These are phyloP conservation scores for Lepidium aucheri DNA, from an alignment of 345 rosid species.

Conservation along the genomic window DNA sequence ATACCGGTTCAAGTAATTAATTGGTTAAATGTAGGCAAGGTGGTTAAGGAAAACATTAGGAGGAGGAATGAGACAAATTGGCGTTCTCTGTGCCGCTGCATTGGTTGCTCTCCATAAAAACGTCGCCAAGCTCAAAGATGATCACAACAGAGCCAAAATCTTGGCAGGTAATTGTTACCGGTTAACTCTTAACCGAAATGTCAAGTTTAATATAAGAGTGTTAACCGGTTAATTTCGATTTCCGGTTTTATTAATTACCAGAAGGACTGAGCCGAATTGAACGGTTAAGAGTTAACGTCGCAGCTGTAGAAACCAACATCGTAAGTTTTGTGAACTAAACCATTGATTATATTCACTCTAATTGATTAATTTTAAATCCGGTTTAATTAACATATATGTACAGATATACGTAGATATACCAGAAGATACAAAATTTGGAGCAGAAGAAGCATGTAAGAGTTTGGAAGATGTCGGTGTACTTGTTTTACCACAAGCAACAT, in stretches of 20 bases:
- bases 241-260: conserved; percentile 14
- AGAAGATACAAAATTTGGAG: conserved; percentile 43
- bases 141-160: conserved; percentile 73
- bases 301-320: conserved; percentile 80
- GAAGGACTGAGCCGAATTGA: conserved; percentile 70
- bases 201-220: neutral
- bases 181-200: neutral
- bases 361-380: neutral
- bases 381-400: neutral
- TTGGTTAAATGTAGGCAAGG: conserved; percentile 49
- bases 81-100: conserved; percentile 81
- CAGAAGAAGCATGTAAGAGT: conserved; percentile 46
- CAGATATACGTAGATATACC: conserved; percentile 59
- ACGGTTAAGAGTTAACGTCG: conserved; percentile 55
- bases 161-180: conserved; percentile 64
- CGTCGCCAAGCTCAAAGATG: conserved; percentile 53
- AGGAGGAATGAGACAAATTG: conserved; percentile 94
- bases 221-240: neutral
- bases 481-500: conserved; percentile 45
- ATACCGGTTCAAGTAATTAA: neutral
- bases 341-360: neutral
- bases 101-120: conserved; percentile 66
- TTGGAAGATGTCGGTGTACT: conserved; percentile 66
- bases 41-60: conserved; percentile 83
- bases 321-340: conserved; percentile 39